Conservation (phyloP, 2,329 filamentous ascomycete species). For the Neofusicoccum sp. region DNA sequence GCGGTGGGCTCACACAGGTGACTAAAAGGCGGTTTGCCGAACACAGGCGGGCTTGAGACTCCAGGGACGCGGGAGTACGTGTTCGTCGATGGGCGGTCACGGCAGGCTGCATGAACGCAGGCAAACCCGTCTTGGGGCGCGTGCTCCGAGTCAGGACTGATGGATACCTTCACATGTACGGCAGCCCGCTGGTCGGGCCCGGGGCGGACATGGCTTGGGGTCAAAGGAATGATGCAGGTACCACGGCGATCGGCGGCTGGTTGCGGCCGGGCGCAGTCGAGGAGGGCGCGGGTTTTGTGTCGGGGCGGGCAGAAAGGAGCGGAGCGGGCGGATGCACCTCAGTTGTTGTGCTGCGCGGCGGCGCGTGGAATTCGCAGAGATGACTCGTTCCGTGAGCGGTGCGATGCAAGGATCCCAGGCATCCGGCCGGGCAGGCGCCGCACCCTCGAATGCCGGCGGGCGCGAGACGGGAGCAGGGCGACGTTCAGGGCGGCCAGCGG, state of each 20-base stretch:
- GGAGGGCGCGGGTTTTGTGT: not conserved
- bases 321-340: constrained; percentile 6
- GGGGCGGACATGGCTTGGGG: constrained; percentile 8
- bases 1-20: constrained; percentile 25
- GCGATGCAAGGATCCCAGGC: constrained; percentile 15
- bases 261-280: constrained; percentile 10
- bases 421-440: not conserved
- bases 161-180: constrained; percentile 18
- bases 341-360: constrained; percentile 14
- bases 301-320: not conserved
- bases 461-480: not conserved
- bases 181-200: constrained; percentile 8
- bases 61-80: constrained; percentile 31
- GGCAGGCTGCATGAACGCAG: constrained; percentile 35
- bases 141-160: constrained; percentile 33
- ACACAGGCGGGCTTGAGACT: constrained; percentile 34
- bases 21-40: constrained; percentile 39
- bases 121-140: constrained; percentile 26
- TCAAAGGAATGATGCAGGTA: constrained; percentile 20
- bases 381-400: constrained; percentile 7
- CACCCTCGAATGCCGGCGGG: constrained; percentile 16
- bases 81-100: constrained; percentile 32
- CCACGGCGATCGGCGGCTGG: constrained; percentile 14
- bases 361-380: constrained; percentile 16
- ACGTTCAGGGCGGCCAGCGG: constrained; percentile 16